Percentiles rank a stretch among this genome's conserved stretches.
These are phyloP conservation scores for Lophium mytilinum DNA, from an alignment of 495 filamentous ascomycete species.

Conservation along the genomic window DNA sequence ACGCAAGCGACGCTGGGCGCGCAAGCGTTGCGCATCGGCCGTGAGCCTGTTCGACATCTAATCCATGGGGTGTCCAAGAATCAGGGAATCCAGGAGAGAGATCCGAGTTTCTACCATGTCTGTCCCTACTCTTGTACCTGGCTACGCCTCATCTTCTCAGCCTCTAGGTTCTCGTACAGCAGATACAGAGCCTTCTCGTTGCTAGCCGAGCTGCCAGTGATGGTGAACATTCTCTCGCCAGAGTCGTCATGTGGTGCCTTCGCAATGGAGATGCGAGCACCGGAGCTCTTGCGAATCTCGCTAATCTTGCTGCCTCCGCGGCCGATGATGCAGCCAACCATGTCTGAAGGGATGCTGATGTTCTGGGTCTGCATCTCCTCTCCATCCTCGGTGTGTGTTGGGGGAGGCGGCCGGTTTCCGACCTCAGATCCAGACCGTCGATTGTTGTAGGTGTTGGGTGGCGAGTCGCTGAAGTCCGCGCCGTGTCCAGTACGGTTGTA, in stretches of 20 bases:
- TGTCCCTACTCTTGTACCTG: slow-evolving; percentile 60
- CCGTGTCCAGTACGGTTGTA: slow-evolving; percentile 93
- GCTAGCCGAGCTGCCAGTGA: slow-evolving; percentile 82
- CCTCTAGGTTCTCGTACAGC: slow-evolving; percentile 97
- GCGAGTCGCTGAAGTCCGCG: slow-evolving; percentile 87
- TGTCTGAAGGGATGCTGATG: slow-evolving; percentile 97
- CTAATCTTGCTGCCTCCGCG: slow-evolving; percentile 91
- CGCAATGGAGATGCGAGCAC: slow-evolving; percentile 94
- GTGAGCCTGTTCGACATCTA: not conserved
- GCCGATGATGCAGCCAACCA: slow-evolving; percentile 99
- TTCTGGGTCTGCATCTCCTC: slow-evolving; percentile 98
- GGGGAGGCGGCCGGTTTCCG: slow-evolving; percentile 58
- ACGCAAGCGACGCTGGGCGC: not conserved
- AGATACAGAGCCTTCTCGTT: slow-evolving; percentile 95
- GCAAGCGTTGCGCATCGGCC: slow-evolving; percentile 1
- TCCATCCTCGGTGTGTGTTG: slow-evolving; percentile 85
- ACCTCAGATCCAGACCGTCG: slow-evolving; percentile 78
- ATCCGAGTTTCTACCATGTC: not conserved
- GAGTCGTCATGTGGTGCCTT: slow-evolving; percentile 97
- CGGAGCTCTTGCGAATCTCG: slow-evolving; percentile 92
- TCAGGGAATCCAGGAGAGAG: slow-evolving; percentile 1
- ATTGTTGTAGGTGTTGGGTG: slow-evolving; percentile 45
- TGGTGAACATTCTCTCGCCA: slow-evolving; percentile 98
- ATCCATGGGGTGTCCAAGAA: not conserved
- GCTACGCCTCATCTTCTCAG: slow-evolving; percentile 93